A percentile compares a stretch with the other conserved stretches of the same genome.
Conservation (phyloP, 495 filamentous ascomycete species). For the Darksidea phi region DNA sequence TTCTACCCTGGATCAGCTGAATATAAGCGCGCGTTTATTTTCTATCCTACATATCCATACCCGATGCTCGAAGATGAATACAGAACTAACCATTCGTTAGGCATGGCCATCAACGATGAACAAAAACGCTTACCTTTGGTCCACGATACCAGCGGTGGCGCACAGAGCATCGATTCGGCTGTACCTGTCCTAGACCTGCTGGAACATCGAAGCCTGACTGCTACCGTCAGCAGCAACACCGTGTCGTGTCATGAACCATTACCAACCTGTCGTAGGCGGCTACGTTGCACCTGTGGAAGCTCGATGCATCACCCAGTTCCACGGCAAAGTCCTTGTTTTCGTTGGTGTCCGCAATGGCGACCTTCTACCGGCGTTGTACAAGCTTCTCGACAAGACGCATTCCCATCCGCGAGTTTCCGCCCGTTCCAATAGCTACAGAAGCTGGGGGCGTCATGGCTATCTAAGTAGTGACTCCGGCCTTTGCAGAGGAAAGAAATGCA, state of each 20-base stretch:
- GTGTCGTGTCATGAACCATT: neutral
- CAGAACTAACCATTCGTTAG: slow-evolving; percentile 14
- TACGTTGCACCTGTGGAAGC: slow-evolving; percentile 42
- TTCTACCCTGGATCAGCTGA: slow-evolving; percentile 19
- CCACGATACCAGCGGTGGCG: slow-evolving; percentile 48
- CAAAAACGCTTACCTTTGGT: slow-evolving; percentile 29
- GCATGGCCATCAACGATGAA: neutral
- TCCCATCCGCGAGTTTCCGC: slow-evolving; percentile 41
- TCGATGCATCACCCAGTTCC: slow-evolving; percentile 41
- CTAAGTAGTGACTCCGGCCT: no score
- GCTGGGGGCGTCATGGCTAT: slow-evolving; percentile 15
- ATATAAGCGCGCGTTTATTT: neutral
- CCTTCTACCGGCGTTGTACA: slow-evolving; percentile 36
- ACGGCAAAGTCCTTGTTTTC: slow-evolving; percentile 29
- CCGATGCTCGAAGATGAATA: slow-evolving; percentile 38
- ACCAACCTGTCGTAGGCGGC: slow-evolving; percentile 41
- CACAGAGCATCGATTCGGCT: slow-evolving; percentile 46
- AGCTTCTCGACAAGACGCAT: slow-evolving; percentile 36
- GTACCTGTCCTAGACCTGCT: slow-evolving; percentile 39
- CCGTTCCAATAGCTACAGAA: slow-evolving; percentile 41
- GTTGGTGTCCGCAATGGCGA: slow-evolving; percentile 41
- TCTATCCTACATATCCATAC: slow-evolving; percentile 24
- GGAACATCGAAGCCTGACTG: slow-evolving; percentile 41
- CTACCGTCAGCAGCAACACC: no score
- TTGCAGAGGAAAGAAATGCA: no score